Conservation (phyloP, 2,329 filamentous ascomycete species). For the Pseudogymnoascus verrucosus region DNA sequence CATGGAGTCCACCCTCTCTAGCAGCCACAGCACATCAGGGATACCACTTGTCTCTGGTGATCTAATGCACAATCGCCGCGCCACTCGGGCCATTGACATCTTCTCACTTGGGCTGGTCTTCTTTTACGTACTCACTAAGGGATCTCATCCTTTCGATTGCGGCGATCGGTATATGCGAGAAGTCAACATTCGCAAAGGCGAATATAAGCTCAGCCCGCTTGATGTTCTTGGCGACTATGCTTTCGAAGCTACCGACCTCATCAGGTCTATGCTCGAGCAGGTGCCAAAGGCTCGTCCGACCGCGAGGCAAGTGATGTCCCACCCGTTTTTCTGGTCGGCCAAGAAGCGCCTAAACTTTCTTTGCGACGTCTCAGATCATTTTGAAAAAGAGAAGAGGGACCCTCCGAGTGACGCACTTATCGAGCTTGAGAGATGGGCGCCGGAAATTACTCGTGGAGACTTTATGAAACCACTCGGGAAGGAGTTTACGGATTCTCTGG, state of each 20-base stretch:
- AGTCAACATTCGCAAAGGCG: conserved; percentile 91
- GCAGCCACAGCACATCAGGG: conserved; percentile 53
- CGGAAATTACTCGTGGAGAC: conserved; percentile 54
- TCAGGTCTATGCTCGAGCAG: conserved; percentile 64
- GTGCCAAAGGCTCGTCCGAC: conserved; percentile 55
- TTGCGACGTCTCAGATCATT: conserved; percentile 95
- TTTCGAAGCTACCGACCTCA: conserved; percentile 79
- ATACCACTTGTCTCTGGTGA: conserved; percentile 50
- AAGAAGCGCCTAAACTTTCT: conserved; percentile 87
- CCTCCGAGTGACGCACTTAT: conserved; percentile 63
- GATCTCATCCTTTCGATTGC: conserved; percentile 86
- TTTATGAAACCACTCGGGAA: conserved; percentile 71
- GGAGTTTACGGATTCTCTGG: conserved; percentile 80
- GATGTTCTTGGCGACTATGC: conserved; percentile 74
- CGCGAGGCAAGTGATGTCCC: conserved; percentile 73
- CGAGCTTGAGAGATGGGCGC: conserved; percentile 48
- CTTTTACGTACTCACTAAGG: conserved; percentile 94
- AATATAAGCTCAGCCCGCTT: conserved; percentile 62
- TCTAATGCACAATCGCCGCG: conserved; percentile 60
- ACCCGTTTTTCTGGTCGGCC: conserved; percentile 93
- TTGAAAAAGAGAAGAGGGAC: conserved; percentile 84
- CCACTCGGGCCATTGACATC: conserved; percentile 93
- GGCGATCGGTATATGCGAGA: conserved; percentile 93
- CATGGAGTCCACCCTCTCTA: conserved; percentile 37
- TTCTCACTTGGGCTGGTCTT: conserved; percentile 97